phyloP scores from a whole-genome alignment of 352 stramenopile species.

The Peronosclerospora sorghi region DNA sequence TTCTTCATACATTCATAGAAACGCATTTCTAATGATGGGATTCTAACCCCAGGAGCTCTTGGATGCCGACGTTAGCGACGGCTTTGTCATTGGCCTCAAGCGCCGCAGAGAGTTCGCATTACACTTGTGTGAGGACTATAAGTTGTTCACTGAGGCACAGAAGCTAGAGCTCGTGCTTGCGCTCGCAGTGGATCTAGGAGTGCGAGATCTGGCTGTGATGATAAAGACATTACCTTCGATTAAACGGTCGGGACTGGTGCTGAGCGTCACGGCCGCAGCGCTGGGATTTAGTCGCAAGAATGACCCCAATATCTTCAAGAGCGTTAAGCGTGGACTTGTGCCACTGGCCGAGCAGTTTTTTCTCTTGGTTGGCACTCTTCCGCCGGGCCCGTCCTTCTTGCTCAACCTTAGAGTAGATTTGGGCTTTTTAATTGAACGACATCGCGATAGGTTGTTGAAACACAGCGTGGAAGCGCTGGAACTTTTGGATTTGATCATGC shows the following conservation, averaged over 20 bases:
- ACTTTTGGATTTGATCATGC: constrained; percentile 76
- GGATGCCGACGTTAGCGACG: constrained; percentile 54
- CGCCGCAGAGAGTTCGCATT: constrained; percentile 62
- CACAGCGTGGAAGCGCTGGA: constrained; percentile 53
- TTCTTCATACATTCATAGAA: neutral
- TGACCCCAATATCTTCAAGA: constrained; percentile 76
- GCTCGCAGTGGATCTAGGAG: constrained; percentile 64
- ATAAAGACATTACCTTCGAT: constrained; percentile 74
- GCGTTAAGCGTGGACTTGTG: constrained; percentile 74
- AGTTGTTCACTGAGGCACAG: constrained; percentile 61
- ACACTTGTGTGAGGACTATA: constrained; percentile 66
- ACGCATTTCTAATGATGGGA: neutral
- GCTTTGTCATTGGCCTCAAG: constrained; percentile 79
- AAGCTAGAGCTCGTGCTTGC: constrained; percentile 72
- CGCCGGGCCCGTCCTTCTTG: constrained; percentile 59
- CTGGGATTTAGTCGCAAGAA: constrained; percentile 75
- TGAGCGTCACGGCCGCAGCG: constrained; percentile 65
- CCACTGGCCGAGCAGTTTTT: constrained; percentile 76
- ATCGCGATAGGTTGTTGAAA: constrained; percentile 29
- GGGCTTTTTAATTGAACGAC: constrained; percentile 34
- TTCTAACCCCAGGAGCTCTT: constrained; percentile 30
- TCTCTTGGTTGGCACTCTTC: constrained; percentile 56
- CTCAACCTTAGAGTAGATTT: constrained; percentile 64
- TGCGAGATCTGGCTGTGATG: constrained; percentile 71
- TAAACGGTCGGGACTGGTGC: constrained; percentile 61